Conservation (phyloP, 2,329 filamentous ascomycete species). For the Penicillium nordicum region DNA sequence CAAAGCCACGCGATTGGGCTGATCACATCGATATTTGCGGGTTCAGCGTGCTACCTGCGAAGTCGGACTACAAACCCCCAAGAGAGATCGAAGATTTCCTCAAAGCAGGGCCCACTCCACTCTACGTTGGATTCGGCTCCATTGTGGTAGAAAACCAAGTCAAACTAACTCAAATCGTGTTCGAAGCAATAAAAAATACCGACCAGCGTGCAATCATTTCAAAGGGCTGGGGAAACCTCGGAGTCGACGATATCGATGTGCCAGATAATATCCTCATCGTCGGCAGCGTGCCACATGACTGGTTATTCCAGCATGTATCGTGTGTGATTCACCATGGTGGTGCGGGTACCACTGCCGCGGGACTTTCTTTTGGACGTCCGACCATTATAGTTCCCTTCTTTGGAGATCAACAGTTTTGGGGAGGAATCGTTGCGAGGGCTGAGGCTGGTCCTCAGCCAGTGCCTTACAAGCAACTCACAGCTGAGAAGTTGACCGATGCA, state of each 20-base stretch:
- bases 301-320: slow-evolving; percentile 78
- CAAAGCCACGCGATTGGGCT: slow-evolving; percentile 74
- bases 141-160: slow-evolving; percentile 77
- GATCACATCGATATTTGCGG: slow-evolving; percentile 68
- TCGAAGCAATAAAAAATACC: slow-evolving; percentile 63
- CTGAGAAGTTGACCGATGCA: slow-evolving; percentile 62
- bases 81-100: slow-evolving; percentile 65
- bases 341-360: slow-evolving; percentile 81
- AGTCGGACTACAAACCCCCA: slow-evolving; percentile 63
- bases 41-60: slow-evolving; percentile 71
- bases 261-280: slow-evolving; percentile 78
- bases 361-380: slow-evolving; percentile 74
- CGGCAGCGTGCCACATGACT: slow-evolving; percentile 82
- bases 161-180: slow-evolving; percentile 66
- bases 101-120: slow-evolving; percentile 64
- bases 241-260: slow-evolving; percentile 65
- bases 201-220: slow-evolving; percentile 78
- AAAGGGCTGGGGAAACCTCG: slow-evolving; percentile 84
- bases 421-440: slow-evolving; percentile 68
- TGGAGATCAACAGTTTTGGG: slow-evolving; percentile 81
- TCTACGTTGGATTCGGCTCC: slow-evolving; percentile 80
- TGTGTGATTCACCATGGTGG: slow-evolving; percentile 85
- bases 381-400: slow-evolving; percentile 86
- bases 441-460: slow-evolving; percentile 70
- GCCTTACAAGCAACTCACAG: slow-evolving; percentile 64